These are phyloP conservation scores for Porodaedalea pini DNA, from an alignment of 1,284 basidiomycete genomes.

Conservation along the genomic window DNA sequence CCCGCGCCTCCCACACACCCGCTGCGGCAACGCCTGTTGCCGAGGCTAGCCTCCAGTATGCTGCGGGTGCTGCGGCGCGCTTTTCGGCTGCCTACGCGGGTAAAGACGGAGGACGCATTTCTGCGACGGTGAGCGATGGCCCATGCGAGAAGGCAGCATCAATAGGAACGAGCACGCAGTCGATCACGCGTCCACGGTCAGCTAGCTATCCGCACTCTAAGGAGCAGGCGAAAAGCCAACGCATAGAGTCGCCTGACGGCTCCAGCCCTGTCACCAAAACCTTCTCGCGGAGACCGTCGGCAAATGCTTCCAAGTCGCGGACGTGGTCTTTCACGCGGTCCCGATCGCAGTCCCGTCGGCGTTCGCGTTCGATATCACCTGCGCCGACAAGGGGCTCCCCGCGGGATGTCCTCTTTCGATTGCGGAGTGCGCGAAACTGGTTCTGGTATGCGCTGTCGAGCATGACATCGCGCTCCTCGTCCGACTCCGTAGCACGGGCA, in stretches of 20 bases:
- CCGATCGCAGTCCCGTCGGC: constrained; percentile 15
- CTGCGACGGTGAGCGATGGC: constrained; percentile 12
- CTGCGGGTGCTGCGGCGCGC: constrained; percentile 12
- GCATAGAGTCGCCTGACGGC: constrained; percentile 11
- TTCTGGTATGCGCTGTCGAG: constrained; percentile 21
- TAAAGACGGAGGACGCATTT: constrained; percentile 14
- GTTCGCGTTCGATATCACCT: constrained; percentile 20
- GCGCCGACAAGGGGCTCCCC: constrained; percentile 17
- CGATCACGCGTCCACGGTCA: constrained; percentile 8
- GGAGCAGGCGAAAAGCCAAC: constrained; percentile 4
- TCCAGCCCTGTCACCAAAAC: constrained; percentile 3
- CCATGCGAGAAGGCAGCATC: constrained; percentile 3
- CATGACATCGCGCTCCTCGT: constrained; percentile 15
- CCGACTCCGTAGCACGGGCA: constrained; percentile 1
- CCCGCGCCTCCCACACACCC: constrained; percentile 12
- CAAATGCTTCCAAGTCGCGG: constrained; percentile 13
- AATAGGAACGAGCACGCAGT: background rate
- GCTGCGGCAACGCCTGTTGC: constrained; percentile 7
- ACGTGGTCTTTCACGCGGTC: constrained; percentile 20
- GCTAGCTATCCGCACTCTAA: constrained; percentile 6
- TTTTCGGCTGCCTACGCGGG: constrained; percentile 18
- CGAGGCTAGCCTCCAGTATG: constrained; percentile 14
- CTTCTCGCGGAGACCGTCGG: constrained; percentile 7
- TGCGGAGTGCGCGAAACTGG: constrained; percentile 22
- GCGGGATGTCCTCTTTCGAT: constrained; percentile 18